Conservation (phyloP, 129 eudicot species). For the Helichrysum umbraculigerum region DNA sequence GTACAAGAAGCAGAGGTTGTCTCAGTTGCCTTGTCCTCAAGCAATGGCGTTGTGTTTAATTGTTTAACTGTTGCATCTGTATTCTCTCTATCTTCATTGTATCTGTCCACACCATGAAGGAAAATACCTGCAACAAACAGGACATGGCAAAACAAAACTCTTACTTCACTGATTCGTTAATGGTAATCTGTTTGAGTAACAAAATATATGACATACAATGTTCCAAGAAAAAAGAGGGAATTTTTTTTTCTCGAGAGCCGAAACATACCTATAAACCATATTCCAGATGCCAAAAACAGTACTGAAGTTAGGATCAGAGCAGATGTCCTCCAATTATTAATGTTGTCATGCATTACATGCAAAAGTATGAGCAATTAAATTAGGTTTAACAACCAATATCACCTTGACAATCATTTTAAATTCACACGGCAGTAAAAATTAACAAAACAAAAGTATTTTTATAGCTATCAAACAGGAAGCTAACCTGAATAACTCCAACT, state of each 20-base stretch:
- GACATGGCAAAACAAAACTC: background rate
- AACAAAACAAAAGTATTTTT: background rate
- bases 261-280: conserved; percentile 67
- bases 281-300: conserved; percentile 60
- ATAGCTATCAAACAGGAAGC: background rate
- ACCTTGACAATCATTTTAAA: background rate
- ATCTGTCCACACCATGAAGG: conserved; percentile 67
- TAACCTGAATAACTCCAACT: conserved; percentile 90
- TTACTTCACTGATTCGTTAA: background rate
- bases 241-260: background rate
- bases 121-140: conserved; percentile 64
- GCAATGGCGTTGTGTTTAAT: conserved; percentile 56
- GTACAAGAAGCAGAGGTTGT: conserved; percentile 13
- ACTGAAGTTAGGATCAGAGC: conserved; percentile 59
- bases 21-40: conserved; percentile 44
- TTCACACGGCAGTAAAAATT: background rate
- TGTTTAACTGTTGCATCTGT: conserved; percentile 30
- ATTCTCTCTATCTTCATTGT: conserved; percentile 59
- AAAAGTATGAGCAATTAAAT: background rate
- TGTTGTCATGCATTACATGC: conserved; percentile 51
- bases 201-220: background rate
- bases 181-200: background rate
- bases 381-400: background rate
- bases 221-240: background rate
- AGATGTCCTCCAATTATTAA: conserved; percentile 70